A percentile compares a stretch with the other conserved stretches of the same genome.
These are phyloP conservation scores for Grosmannia clavigera DNA, from an alignment of 2,329 filamentous ascomycete genomes.

Conservation along the genomic window DNA sequence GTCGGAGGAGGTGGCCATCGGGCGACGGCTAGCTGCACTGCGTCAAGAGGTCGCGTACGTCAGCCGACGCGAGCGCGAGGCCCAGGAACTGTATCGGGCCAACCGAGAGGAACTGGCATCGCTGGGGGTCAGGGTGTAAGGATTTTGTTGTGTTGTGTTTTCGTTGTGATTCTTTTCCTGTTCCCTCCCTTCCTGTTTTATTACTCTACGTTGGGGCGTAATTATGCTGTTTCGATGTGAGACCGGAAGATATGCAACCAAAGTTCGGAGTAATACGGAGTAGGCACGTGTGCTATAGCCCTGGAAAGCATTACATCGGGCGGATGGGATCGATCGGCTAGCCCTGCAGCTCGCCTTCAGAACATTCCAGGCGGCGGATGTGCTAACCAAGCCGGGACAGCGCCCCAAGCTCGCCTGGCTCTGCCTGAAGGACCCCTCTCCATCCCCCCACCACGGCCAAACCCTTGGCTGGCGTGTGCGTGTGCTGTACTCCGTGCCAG, in stretches of 20 bases:
- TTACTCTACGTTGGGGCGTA: background rate
- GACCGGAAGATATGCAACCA: no score
- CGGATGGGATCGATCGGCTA: background rate
- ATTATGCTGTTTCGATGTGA: background rate
- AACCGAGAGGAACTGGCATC: constrained; percentile 65
- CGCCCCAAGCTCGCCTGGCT: background rate
- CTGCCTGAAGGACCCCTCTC: background rate
- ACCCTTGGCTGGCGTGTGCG: no score
- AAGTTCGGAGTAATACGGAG: no score
- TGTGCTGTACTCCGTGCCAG: no score
- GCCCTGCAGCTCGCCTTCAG: background rate
- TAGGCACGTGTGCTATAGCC: constrained; percentile 7
- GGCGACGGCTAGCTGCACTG: constrained; percentile 57
- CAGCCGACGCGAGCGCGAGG: constrained; percentile 72
- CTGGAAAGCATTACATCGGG: background rate
- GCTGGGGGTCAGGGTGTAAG: constrained; percentile 24
- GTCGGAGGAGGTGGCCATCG: constrained; percentile 66
- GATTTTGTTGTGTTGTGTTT: no score
- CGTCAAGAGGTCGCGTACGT: constrained; percentile 77
- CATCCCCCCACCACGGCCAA: no score
- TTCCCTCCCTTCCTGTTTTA: background rate
- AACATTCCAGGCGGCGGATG: background rate
- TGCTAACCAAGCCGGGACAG: background rate
- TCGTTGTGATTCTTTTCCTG: no score
- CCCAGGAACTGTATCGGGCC: constrained; percentile 71